Evolutionary conservation across 2,329 filamentous ascomycete genomes (phyloP).

Genomic region (Bipolaris sorokiniana): DNA sequence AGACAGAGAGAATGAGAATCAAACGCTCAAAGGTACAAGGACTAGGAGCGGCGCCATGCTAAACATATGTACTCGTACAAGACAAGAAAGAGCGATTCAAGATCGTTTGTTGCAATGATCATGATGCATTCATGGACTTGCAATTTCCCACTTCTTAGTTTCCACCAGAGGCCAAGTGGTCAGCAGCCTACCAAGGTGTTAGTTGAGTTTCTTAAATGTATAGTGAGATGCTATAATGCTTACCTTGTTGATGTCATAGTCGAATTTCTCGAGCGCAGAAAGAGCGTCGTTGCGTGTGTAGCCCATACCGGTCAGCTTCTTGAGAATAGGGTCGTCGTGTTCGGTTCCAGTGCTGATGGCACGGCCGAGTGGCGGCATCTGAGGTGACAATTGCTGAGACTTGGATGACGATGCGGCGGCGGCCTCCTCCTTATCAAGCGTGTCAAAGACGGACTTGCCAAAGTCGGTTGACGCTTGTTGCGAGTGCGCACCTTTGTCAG

Average conservation of each 20-base stretch:
- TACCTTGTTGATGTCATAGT: conserved; percentile 96
- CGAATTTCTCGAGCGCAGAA: conserved; percentile 85
- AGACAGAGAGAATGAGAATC: conserved; percentile 8
- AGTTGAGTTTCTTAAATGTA: conserved; percentile 12
- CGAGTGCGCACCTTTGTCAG: conserved; percentile 39
- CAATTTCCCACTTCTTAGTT: conserved; percentile 6
- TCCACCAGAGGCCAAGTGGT: conserved; percentile 41
- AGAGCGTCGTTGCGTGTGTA: conserved; percentile 77
- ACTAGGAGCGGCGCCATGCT: conserved; percentile 30
- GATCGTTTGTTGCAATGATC: not conserved
- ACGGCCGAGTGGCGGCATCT: conserved; percentile 63
- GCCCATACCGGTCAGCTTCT: conserved; percentile 88
- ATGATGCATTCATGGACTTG: not conserved
- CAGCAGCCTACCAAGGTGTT: conserved; percentile 40
- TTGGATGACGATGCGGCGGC: conserved; percentile 40
- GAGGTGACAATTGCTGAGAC: conserved; percentile 20
- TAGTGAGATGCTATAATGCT: conserved; percentile 10
- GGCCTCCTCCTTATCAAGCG: conserved; percentile 42
- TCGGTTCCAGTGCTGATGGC: conserved; percentile 75
- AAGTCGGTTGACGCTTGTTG: conserved; percentile 44
- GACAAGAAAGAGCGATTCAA: conserved; percentile 19
- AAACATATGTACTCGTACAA: conserved; percentile 44
- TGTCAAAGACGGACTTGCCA: conserved; percentile 48
- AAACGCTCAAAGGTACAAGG: conserved; percentile 33
- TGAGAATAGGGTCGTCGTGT: conserved; percentile 90